Evolutionary conservation across 768 basidiomycete species (phyloP).

Genomic region (Lepiota venenata): DNA sequence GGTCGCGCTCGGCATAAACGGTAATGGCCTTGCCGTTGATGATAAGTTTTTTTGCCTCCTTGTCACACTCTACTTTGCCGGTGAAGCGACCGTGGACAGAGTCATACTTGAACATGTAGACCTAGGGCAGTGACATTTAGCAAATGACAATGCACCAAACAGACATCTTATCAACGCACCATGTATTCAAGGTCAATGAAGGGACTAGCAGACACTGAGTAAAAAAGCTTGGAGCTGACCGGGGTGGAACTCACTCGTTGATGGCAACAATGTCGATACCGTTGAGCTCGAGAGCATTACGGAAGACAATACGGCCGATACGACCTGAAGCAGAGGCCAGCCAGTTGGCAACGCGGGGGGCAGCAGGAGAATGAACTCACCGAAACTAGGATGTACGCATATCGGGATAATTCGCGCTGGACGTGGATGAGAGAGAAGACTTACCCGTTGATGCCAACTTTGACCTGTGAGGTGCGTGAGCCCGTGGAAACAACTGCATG

Average conservation of each 20-base stretch:
- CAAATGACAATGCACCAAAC: not conserved
- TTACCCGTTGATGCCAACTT: conserved; percentile 97
- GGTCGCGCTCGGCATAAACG: conserved; percentile 85
- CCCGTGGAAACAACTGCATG: not conserved
- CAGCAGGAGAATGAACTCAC: conserved; percentile 37
- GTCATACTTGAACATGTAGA: conserved; percentile 99
- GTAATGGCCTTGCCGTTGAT: conserved; percentile 77
- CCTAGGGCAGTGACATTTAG: conserved; percentile 37
- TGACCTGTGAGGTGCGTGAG: conserved; percentile 42
- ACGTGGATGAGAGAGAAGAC: conserved; percentile 8
- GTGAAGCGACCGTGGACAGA: conserved; percentile 93
- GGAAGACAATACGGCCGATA: conserved; percentile 97
- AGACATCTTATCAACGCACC: conserved; percentile 42
- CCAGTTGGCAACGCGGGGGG: not conserved
- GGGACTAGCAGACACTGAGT: conserved; percentile 52
- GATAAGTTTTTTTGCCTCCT: conserved; percentile 80
- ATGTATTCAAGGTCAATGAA: conserved; percentile 98
- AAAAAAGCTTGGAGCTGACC: not conserved
- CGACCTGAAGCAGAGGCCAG: conserved; percentile 60
- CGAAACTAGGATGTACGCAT: conserved; percentile 53
- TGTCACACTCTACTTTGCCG: conserved; percentile 66
- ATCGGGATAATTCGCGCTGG: conserved; percentile 5
- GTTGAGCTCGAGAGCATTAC: conserved; percentile 80
- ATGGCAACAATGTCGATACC: conserved; percentile 88
- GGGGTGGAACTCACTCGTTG: conserved; percentile 70